Conservation (phyloP, 1,284 basidiomycete genomes). For the Sanghuangporus baumii region DNA sequence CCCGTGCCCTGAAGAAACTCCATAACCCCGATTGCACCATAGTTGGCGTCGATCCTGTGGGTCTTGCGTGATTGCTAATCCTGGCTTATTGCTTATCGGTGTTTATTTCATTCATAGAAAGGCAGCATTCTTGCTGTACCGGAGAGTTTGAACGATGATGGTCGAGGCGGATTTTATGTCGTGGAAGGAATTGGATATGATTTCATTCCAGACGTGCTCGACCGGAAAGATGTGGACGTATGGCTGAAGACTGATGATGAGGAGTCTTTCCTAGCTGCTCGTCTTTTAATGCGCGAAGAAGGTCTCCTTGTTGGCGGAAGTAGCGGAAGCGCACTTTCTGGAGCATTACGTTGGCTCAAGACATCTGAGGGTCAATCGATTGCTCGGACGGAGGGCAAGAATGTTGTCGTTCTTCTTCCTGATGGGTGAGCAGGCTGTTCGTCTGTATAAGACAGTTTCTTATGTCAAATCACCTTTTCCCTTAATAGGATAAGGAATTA, state of each 20-base stretch:
- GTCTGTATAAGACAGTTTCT: not conserved
- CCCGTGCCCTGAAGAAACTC: constrained; percentile 73
- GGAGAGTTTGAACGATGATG: constrained; percentile 53
- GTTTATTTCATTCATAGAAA: constrained; percentile 37
- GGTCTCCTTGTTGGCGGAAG: constrained; percentile 91
- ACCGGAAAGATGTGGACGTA: constrained; percentile 54
- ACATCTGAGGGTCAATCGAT: constrained; percentile 61
- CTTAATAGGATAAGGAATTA: constrained; percentile 81
- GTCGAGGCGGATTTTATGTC: constrained; percentile 60
- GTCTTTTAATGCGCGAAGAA: constrained; percentile 79
- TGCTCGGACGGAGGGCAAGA: constrained; percentile 68
- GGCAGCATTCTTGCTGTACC: constrained; percentile 86
- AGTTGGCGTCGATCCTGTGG: constrained; percentile 88
- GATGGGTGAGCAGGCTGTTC: constrained; percentile 65
- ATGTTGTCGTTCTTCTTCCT: constrained; percentile 86
- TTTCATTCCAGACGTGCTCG: constrained; percentile 81
- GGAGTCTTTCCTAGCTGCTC: constrained; percentile 75
- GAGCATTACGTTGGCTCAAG: constrained; percentile 75
- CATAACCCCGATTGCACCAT: constrained; percentile 69
- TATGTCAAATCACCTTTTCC: not conserved
- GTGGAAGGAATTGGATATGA: constrained; percentile 97
- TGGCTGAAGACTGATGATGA: constrained; percentile 90
- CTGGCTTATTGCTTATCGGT: not conserved
- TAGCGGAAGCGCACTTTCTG: constrained; percentile 80
- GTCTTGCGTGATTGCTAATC: constrained; percentile 24